phyloP scores from a whole-genome alignment of 2,329 filamentous ascomycete species.

The Neonectria hederae region DNA sequence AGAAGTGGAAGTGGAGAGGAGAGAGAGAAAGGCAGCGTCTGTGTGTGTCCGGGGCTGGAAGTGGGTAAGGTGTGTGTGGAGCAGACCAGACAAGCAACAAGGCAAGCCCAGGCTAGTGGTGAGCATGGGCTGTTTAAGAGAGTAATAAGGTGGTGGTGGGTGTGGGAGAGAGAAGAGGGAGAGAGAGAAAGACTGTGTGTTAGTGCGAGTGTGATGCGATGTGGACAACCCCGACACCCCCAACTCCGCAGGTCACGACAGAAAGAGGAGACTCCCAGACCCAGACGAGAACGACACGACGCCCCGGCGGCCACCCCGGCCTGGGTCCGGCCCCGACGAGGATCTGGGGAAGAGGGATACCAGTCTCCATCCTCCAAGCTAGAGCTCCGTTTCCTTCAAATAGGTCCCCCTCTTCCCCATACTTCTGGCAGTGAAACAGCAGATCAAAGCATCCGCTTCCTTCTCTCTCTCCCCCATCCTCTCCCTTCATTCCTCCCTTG shows the following conservation, averaged over 20 bases:
- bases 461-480: slow-evolving; percentile 32
- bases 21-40: slow-evolving; percentile 17
- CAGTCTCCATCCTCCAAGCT: not conserved
- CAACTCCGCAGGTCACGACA: not conserved
- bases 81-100: not conserved
- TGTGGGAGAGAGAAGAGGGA: too few relatives aligned
- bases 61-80: not conserved
- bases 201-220: too few relatives aligned
- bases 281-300: not conserved
- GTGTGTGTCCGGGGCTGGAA: not conserved
- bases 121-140: not conserved
- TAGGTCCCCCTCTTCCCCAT: slow-evolving; percentile 37
- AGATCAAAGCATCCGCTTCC: slow-evolving; percentile 37
- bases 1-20: slow-evolving; percentile 5
- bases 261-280: not conserved
- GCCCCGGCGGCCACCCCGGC: slow-evolving; percentile 10
- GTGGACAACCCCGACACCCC: too few relatives aligned
- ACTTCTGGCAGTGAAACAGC: slow-evolving; percentile 23
- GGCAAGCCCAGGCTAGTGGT: not conserved
- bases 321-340: slow-evolving; percentile 1
- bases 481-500: slow-evolving; percentile 8
- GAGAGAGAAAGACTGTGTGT: not conserved
- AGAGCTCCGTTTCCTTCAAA: slow-evolving; percentile 24
- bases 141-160: too few relatives aligned
- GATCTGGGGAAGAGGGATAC: slow-evolving; percentile 12